Evolutionary conservation across 2,329 filamentous ascomycete genomes (phyloP), one percentile per base, ranked within the genome.

Genomic region (Stachybotrys elegans): DNA sequence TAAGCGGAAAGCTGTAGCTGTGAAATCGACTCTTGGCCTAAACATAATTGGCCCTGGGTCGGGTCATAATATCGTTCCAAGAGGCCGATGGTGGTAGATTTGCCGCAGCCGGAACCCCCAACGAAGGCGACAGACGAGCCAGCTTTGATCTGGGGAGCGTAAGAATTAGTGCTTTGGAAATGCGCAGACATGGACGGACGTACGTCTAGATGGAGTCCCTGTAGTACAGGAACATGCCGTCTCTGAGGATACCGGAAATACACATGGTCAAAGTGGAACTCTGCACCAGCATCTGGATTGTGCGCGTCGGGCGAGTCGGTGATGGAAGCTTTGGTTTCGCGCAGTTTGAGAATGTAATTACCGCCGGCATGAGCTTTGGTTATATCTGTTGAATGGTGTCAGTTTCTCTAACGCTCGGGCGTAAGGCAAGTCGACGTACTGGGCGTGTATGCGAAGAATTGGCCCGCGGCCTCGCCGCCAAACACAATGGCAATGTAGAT

Each of bases 11-110:
- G 32, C 17, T 53, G 54, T 4, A 51, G 44, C 2, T 25, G 39
- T 2, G 44, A 44, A 16, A 61, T 51, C 19, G 56, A 50, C 16
- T 47, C 43, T 17, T 40, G 38, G 20, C 48, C 45, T 2, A 45
- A 17, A 6, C 40, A 17, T 12, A 51, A 34, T 5, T 23, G 8
- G 1, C 49, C 45, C 6, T 32, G 23, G 17, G 14, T 29, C 7
- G 45, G 35, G 31, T 75, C 67, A 53, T 81, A 81, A 56, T 78
- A 78, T 2, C 77, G 67, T 51, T 79, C 71, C 8, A 80, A 65
- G 3, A 81, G 66, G 2, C 67, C 66, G 25, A 81, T 71, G 23
- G 71, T 67, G 2, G 76, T 80, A 1, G 69, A 72, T 57, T 81
- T 75, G 9, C 71, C 71, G 46, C 68, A 72, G 0, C 71, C 71